Evolutionary conservation across 257 asterid genomes (phyloP).

Genomic region (Leonotis leonurus): DNA sequence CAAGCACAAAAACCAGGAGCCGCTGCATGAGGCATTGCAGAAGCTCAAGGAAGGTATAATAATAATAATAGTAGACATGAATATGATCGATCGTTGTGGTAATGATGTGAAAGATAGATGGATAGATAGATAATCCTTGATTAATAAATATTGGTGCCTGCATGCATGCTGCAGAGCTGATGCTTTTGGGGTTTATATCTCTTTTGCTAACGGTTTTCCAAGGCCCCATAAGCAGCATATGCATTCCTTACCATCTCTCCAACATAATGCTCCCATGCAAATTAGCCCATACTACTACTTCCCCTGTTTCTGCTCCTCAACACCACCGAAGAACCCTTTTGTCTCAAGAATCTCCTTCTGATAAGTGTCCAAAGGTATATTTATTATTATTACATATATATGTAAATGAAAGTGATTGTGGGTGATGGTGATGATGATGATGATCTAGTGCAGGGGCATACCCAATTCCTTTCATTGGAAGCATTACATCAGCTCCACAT

Average conservation of each 20-base stretch:
- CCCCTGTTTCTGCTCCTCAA: background rate
- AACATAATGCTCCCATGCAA: constrained; percentile 77
- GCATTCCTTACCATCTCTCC: constrained; percentile 47
- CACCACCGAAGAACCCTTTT: constrained; percentile 38
- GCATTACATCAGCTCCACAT: constrained; percentile 90
- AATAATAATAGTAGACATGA: background rate
- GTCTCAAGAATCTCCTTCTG: constrained; percentile 19
- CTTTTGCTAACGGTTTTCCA: constrained; percentile 68
- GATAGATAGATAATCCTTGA: too few species aligned
- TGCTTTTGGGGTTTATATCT: constrained; percentile 91
- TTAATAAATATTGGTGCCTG: too few species aligned
- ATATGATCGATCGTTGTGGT: background rate
- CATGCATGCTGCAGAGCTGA: constrained; percentile 84
- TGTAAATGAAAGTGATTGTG: background rate
- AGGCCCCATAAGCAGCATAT: constrained; percentile 43
- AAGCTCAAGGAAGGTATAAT: constrained; percentile 69
- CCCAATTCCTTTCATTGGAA: constrained; percentile 60
- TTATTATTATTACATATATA: too few species aligned
- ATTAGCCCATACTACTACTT: background rate
- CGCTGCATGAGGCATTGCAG: constrained; percentile 57
- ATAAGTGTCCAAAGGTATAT: constrained; percentile 48
- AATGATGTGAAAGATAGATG: too few species aligned
- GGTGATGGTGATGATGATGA: background rate
- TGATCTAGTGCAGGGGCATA: constrained; percentile 57
- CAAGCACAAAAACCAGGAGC: constrained; percentile 39